Percentiles rank a stretch among this genome's conserved stretches.
Conservation (phyloP, 345 rosid species). For the Sisymbrium irio region DNA sequence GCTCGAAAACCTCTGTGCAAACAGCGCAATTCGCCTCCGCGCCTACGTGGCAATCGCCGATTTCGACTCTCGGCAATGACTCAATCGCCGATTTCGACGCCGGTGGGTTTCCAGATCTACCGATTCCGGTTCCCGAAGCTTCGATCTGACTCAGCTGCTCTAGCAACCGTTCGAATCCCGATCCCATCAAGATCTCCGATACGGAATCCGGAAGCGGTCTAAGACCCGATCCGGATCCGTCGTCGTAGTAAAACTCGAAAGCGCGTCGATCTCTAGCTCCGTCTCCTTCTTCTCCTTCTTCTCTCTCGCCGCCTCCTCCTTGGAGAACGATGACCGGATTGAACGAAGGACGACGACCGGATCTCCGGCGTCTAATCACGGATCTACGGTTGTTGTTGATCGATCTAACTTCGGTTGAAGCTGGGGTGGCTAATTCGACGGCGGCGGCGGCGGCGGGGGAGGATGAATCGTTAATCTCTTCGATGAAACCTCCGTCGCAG, state of each 20-base stretch:
- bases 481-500: constrained; percentile 70
- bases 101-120: constrained; percentile 60
- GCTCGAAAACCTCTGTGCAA: constrained; percentile 63
- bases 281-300: constrained; percentile 27
- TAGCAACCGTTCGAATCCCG: constrained; percentile 67
- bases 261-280: constrained; percentile 29
- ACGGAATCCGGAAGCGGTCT: constrained; percentile 66
- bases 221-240: constrained; percentile 63
- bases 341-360: constrained; percentile 48
- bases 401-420: constrained; percentile 26
- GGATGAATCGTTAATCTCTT: constrained; percentile 40
- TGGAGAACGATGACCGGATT: constrained; percentile 79
- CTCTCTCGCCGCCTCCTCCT: constrained; percentile 40
- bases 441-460: neutral
- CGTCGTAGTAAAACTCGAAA: constrained; percentile 67
- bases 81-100: constrained; percentile 81
- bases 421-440: constrained; percentile 4
- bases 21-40: constrained; percentile 69
- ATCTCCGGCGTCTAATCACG: constrained; percentile 34
- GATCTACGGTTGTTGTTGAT: constrained; percentile 39
- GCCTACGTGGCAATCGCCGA: constrained; percentile 37
- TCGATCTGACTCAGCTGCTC: constrained; percentile 69
- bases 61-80: constrained; percentile 56
- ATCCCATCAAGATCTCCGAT: constrained; percentile 73
- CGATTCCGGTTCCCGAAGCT: constrained; percentile 33